Base-by-base conservation (phyloP, 805 yeast genomes). In the Metschnikowia proteae region DNA sequence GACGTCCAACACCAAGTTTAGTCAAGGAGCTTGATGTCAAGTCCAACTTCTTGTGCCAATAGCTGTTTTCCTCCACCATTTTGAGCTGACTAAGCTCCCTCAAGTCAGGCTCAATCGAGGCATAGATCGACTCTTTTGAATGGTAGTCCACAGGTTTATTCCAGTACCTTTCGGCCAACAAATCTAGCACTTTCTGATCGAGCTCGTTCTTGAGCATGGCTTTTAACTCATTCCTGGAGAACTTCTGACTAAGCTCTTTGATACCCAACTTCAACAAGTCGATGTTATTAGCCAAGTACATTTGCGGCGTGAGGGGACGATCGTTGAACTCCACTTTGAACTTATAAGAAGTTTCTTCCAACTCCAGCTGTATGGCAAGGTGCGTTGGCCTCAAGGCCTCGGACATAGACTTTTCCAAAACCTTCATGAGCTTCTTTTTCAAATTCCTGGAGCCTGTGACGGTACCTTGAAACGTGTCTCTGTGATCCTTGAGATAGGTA, bases 271-370 rank as follows among this genome's bases (percentile, higher is more conserved):
- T 94, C 61, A 95, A 75, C 43, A 86, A 72, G 65, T 94, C 99
- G 31, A 94, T 81, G 48, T 94, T 88, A 61, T 88, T 92, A 23
- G 97, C 96, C 57, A 94, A 75, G 62, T 94, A 94, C 50, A 96
- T 88, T 60, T 90, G 94, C 11, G 98, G 96, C 0, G 99, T 94
- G 54, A 94, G 74, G 32, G 86, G 88, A 46, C 97, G 80, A 66
- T 94, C 99, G 63, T 94, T 94, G 68, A 90, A 94, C 66, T 94
- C 97, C 25, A 94, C 99, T 65, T 94, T 94, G 71, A 89, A 94
- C 63, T 85, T 83, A 64, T 94, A 94, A 1, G 94, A 73, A 0
- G 97, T 82, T 60, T 95, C 99, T 64, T 95, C 99, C 38, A 91
- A 76, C 65, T 94, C 99, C 60, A 83, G 91, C 52, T 87, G 88